These are phyloP conservation scores for Claviceps pusilla DNA, from an alignment of 2,329 filamentous ascomycete species.

Conservation along the genomic window DNA sequence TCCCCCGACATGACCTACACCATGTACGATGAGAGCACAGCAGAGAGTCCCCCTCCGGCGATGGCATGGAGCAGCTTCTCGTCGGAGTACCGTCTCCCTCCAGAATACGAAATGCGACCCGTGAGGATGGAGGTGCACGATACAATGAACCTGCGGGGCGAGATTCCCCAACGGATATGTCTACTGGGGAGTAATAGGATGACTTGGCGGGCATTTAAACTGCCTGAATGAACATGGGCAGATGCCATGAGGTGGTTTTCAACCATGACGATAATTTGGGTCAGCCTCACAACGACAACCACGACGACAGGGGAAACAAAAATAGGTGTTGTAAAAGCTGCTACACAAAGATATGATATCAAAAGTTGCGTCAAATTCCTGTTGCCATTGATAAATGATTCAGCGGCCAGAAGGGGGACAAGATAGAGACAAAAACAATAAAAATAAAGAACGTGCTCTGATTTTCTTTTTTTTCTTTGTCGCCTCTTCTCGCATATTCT, in stretches of 20 bases:
- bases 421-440: not conserved
- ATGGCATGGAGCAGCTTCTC: conserved; percentile 8
- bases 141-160: conserved; percentile 27
- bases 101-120: conserved; percentile 18
- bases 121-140: conserved; percentile 37
- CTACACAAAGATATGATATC: not conserved
- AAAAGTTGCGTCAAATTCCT: not conserved
- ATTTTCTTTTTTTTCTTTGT: not conserved
- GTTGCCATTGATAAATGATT: too few relatives aligned
- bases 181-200: conserved; percentile 33
- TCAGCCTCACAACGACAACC: not conserved
- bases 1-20: conserved; percentile 21
- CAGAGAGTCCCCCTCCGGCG: not conserved
- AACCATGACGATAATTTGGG: not conserved
- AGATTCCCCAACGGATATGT: conserved; percentile 34
- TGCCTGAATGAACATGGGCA: conserved; percentile 15
- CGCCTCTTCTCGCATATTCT: not conserved
- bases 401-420: not conserved
- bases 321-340: not conserved
- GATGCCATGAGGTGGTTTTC: not conserved
- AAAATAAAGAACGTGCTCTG: not conserved
- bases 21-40: conserved; percentile 17
- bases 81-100: conserved; percentile 14
- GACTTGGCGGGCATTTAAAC: conserved; percentile 31
- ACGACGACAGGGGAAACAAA: not conserved